Percentiles rank a stretch among this genome's conserved stretches.
These are phyloP conservation scores for Arthrobotrys musiformis DNA, from an alignment of 2,329 filamentous ascomycete species.

Conservation along the genomic window DNA sequence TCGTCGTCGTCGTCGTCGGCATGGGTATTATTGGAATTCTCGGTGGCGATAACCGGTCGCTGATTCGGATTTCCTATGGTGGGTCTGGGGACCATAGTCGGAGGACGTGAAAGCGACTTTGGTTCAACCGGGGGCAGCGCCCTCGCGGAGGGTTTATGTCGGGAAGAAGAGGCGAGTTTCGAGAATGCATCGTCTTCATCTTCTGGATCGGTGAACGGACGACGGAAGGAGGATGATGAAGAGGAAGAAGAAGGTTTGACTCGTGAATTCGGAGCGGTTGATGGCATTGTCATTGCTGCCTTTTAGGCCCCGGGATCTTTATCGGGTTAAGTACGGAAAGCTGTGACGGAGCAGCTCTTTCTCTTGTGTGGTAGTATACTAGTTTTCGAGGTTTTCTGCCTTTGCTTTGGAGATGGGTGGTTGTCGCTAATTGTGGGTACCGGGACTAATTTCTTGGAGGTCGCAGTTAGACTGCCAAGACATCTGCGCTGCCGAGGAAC, in stretches of 20 bases:
- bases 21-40: not conserved
- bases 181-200: slow-evolving; percentile 53
- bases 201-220: slow-evolving; percentile 22
- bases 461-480: no score
- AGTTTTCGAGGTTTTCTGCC: no score
- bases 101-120: slow-evolving; percentile 16
- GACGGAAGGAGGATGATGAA: not conserved
- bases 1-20: slow-evolving; percentile 76
- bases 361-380: no score
- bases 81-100: not conserved
- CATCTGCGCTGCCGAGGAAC: no score
- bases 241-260: slow-evolving; percentile 1
- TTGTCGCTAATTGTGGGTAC: no score
- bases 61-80: not conserved
- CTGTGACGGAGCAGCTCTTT: not conserved
- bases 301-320: not conserved
- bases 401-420: no score
- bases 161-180: slow-evolving; percentile 35
- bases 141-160: slow-evolving; percentile 14
- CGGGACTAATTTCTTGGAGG: no score
- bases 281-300: slow-evolving; percentile 41
- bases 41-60: not conserved
- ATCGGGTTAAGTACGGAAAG: not conserved
- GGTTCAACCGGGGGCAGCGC: slow-evolving; percentile 25
- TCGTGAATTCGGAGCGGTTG: slow-evolving; percentile 25